Conservation (phyloP, 805 yeast species). For the Cyberlindnera bimundalis region DNA sequence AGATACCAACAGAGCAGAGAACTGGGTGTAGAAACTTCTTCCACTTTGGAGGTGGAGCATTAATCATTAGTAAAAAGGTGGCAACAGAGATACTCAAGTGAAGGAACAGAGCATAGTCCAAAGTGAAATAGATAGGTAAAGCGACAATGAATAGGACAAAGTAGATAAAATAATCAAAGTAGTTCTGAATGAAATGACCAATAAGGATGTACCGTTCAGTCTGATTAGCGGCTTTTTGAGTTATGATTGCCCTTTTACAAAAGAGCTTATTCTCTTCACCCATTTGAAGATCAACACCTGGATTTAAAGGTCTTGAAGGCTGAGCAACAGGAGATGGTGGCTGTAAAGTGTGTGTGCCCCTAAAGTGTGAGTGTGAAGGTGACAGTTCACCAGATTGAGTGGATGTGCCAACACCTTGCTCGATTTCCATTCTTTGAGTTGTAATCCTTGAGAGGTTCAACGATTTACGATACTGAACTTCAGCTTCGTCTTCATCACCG, state of each 20-base stretch:
- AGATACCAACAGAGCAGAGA: constrained; percentile 57
- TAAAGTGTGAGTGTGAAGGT: background rate
- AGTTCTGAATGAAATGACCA: constrained; percentile 37
- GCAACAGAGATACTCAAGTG: constrained; percentile 60
- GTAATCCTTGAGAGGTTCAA: constrained; percentile 11
- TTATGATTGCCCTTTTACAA: constrained; percentile 21
- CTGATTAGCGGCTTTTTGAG: constrained; percentile 11
- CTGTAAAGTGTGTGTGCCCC: background rate
- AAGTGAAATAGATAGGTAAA: constrained; percentile 55
- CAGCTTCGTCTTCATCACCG: constrained; percentile 27
- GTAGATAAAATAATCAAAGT: constrained; percentile 57
- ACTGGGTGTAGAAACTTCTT: constrained; percentile 67
- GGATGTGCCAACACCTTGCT: background rate
- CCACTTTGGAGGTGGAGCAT: constrained; percentile 41
- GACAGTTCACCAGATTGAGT: background rate
- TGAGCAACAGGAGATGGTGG: constrained; percentile 22
- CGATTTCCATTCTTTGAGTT: constrained; percentile 4
- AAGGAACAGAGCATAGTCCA: constrained; percentile 56
- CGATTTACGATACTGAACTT: constrained; percentile 18
- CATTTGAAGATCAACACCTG: constrained; percentile 13
- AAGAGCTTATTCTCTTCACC: constrained; percentile 16
- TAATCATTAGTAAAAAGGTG: constrained; percentile 48
- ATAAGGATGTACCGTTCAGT: constrained; percentile 25
- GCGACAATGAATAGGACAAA: constrained; percentile 47
- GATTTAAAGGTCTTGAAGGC: constrained; percentile 12